A percentile compares a stretch with the other conserved stretches of the same genome.
Conservation (phyloP, 257 asterid species). For the Solanum tarijense region DNA sequence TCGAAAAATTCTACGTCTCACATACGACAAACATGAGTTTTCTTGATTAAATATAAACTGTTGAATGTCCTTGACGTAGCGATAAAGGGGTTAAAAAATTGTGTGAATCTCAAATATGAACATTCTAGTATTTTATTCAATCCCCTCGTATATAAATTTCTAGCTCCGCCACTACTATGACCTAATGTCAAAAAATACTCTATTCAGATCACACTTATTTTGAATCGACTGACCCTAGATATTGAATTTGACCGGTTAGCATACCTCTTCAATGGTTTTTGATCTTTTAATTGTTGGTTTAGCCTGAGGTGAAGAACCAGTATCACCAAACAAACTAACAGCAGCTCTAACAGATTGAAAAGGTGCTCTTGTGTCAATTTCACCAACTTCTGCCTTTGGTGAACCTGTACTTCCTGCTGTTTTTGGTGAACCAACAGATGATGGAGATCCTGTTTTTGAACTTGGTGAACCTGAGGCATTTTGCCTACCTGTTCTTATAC, state of each 20-base stretch:
- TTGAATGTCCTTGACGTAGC: not conserved
- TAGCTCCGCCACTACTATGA: not conserved
- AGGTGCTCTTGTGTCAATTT: slow-evolving; percentile 67
- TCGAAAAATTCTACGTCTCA: too few relatives aligned
- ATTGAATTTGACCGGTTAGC: not conserved
- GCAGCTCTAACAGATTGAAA: slow-evolving; percentile 84
- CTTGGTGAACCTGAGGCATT: slow-evolving; percentile 38
- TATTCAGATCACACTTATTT: not conserved
- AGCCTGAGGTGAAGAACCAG: slow-evolving; percentile 25
- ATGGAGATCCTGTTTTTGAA: slow-evolving; percentile 8
- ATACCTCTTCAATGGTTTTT: slow-evolving; percentile 61
- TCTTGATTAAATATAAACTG: not conserved
- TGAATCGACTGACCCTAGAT: not conserved
- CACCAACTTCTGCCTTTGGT: slow-evolving; percentile 43
- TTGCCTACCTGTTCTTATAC: slow-evolving; percentile 22
- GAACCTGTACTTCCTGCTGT: slow-evolving; percentile 13
- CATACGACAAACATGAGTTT: too few relatives aligned
- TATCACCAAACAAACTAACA: slow-evolving; percentile 56
- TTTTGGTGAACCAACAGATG: slow-evolving; percentile 25
- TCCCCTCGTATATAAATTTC: not conserved
- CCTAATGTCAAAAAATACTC: not conserved
- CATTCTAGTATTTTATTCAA: too few relatives aligned
- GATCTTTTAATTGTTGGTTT: slow-evolving; percentile 23
- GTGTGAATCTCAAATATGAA: too few relatives aligned
- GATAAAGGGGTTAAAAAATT: not conserved